These are phyloP conservation scores for Pichia deserticola DNA, from an alignment of 805 yeast genomes.

Conservation along the genomic window DNA sequence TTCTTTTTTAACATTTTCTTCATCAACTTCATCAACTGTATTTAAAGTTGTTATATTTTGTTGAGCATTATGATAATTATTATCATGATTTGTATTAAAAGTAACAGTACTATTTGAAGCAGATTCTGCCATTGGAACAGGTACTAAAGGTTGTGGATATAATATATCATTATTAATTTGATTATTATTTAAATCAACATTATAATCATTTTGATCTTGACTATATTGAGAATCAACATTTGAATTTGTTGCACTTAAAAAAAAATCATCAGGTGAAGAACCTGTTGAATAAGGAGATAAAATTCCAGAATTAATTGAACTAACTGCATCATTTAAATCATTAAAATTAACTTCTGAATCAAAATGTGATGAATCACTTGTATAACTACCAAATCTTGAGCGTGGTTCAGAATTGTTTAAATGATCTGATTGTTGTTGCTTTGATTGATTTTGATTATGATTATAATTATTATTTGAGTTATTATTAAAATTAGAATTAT, in stretches of 20 bases:
- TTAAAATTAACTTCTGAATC: constrained; percentile 24
- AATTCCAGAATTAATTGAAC: constrained; percentile 24
- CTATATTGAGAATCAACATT: constrained; percentile 14
- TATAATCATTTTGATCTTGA: constrained; percentile 8
- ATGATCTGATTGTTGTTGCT: too few species aligned
- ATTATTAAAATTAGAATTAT: not conserved
- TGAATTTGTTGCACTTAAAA: constrained; percentile 16
- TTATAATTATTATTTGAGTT: not conserved
- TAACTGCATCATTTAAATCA: constrained; percentile 26
- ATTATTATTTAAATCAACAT: constrained; percentile 5
- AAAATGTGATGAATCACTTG: constrained; percentile 15
- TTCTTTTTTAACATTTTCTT: constrained; percentile 8
- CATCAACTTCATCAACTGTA: constrained; percentile 13
- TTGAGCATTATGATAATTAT: constrained; percentile 4
- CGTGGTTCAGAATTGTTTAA: not conserved
- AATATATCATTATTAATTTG: constrained; percentile 9
- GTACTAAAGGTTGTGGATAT: constrained; percentile 11
- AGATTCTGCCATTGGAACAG: constrained; percentile 26
- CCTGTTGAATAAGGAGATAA: constrained; percentile 31
- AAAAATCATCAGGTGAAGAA: constrained; percentile 31
- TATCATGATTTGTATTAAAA: constrained; percentile 13
- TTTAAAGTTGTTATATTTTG: constrained; percentile 6
- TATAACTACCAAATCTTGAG: constrained; percentile 16
- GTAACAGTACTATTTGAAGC: constrained; percentile 25
- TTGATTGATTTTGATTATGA: too few species aligned